Conservation (phyloP, 2,329 filamentous ascomycete species). For the Ophiostoma perfectum region DNA sequence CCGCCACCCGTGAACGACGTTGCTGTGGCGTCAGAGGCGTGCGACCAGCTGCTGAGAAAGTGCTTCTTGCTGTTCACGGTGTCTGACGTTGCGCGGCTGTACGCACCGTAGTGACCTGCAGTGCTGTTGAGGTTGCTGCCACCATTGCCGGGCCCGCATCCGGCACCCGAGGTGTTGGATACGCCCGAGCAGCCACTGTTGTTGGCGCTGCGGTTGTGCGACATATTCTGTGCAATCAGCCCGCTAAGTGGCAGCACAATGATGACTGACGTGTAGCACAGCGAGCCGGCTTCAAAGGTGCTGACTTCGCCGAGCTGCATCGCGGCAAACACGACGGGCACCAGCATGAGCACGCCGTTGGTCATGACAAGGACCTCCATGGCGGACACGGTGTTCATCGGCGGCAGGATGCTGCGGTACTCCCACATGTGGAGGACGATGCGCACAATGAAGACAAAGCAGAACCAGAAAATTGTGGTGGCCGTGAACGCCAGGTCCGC, state of each 20-base stretch:
- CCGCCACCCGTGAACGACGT: slow-evolving; percentile 14
- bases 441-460: slow-evolving; percentile 50
- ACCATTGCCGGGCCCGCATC: slow-evolving; percentile 12
- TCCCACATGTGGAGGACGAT: slow-evolving; percentile 44
- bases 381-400: slow-evolving; percentile 40
- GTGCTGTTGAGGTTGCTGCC: neutral
- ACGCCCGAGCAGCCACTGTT: slow-evolving; percentile 10
- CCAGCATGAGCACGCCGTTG: slow-evolving; percentile 51
- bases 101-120: slow-evolving; percentile 10
- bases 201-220: slow-evolving; percentile 9
- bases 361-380: slow-evolving; percentile 53
- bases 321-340: slow-evolving; percentile 50
- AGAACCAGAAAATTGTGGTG: slow-evolving; percentile 44
- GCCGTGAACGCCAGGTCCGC: slow-evolving; percentile 34
- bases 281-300: slow-evolving; percentile 47
- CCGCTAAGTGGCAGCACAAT: slow-evolving; percentile 49
- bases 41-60: slow-evolving; percentile 19
- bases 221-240: slow-evolving; percentile 45
- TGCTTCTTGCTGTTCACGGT: slow-evolving; percentile 11
- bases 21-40: slow-evolving; percentile 20
- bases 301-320: slow-evolving; percentile 41
- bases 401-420: slow-evolving; percentile 44
- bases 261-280: slow-evolving; percentile 46
- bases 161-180: neutral
- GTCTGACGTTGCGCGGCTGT: slow-evolving; percentile 17